Evolutionary conservation across 345 rosid genomes (phyloP).

Genomic region (Citrus inodora): DNA sequence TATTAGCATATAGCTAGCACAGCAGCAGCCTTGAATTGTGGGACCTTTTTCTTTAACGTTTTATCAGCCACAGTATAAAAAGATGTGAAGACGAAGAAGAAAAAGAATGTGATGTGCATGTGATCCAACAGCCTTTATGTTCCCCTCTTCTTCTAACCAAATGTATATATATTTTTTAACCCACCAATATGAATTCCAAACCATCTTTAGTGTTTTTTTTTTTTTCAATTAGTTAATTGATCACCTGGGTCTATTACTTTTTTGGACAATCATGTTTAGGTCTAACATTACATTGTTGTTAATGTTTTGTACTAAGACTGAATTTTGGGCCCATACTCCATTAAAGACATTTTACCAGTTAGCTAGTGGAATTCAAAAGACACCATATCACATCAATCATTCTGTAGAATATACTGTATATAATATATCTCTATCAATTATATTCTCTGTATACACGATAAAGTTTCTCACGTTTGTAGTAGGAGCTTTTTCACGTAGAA

Average conservation of each 20-base stretch:
- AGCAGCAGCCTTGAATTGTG: slow-evolving; percentile 44
- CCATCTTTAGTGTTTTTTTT: slow-evolving; percentile 5
- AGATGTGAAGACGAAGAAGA: slow-evolving; percentile 44
- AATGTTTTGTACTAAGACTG: slow-evolving; percentile 13
- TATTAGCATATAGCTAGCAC: background rate
- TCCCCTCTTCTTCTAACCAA: slow-evolving; percentile 54
- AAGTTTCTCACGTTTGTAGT: slow-evolving; percentile 23
- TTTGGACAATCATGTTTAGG: slow-evolving; percentile 34
- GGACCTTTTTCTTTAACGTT: slow-evolving; percentile 39
- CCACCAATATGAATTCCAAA: background rate
- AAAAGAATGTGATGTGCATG: slow-evolving; percentile 67
- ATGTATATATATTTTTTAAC: slow-evolving; percentile 19
- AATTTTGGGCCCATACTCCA: slow-evolving; percentile 26
- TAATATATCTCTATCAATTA: background rate
- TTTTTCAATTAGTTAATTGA: slow-evolving; percentile 34
- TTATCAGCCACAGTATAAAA: slow-evolving; percentile 51
- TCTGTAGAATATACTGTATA: background rate
- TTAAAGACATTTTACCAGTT: slow-evolving; percentile 28
- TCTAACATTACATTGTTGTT: slow-evolving; percentile 28
- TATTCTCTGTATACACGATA: slow-evolving; percentile 12
- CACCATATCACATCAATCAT: slow-evolving; percentile 21
- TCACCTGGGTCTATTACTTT: slow-evolving; percentile 18
- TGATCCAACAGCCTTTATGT: slow-evolving; percentile 80
- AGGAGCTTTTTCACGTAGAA: slow-evolving; percentile 30
- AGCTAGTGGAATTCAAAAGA: slow-evolving; percentile 45